These are phyloP conservation scores for Clavulina sp. DNA, from an alignment of 768 basidiomycete genomes.

Conservation along the genomic window DNA sequence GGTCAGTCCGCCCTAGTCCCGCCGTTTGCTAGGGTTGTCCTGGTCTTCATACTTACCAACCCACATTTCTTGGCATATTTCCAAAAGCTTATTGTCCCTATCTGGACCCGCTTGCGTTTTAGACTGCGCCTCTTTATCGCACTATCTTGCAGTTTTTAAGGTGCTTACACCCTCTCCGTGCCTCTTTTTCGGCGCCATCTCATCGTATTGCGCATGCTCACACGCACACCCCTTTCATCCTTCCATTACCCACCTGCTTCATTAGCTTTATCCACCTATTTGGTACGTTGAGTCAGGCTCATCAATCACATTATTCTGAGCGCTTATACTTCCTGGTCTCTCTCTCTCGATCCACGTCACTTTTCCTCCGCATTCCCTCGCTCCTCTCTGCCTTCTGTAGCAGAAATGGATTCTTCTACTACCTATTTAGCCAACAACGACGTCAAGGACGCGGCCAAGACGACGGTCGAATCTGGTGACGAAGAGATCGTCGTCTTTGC, in stretches of 20 bases:
- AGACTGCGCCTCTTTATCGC: neutral
- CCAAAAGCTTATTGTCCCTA: too few species aligned
- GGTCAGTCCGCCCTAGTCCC: too few species aligned
- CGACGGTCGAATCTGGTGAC: neutral
- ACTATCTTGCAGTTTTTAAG: neutral
- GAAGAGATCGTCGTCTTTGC: constrained; percentile 2
- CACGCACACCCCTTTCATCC: neutral
- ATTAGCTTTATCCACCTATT: neutral
- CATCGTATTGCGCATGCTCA: neutral
- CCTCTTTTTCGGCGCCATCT: neutral
- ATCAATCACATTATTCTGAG: neutral
- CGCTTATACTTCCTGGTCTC: neutral
- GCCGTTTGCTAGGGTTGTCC: too few species aligned
- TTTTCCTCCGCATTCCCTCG: neutral
- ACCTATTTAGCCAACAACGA: neutral
- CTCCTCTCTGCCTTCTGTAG: neutral
- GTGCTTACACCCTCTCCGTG: neutral
- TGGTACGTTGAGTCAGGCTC: neutral
- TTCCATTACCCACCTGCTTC: neutral
- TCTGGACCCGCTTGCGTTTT: neutral
- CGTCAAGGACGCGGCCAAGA: neutral
- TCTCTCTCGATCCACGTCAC: neutral
- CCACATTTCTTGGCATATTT: too few species aligned
- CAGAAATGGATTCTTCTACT: neutral
- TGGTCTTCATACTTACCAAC: too few species aligned